Percentiles rank a stretch among this genome's conserved stretches.
Evolutionary conservation across 2,329 filamentous ascomycete genomes (phyloP).

Genomic region (Trichoderma cornu-damae): DNA sequence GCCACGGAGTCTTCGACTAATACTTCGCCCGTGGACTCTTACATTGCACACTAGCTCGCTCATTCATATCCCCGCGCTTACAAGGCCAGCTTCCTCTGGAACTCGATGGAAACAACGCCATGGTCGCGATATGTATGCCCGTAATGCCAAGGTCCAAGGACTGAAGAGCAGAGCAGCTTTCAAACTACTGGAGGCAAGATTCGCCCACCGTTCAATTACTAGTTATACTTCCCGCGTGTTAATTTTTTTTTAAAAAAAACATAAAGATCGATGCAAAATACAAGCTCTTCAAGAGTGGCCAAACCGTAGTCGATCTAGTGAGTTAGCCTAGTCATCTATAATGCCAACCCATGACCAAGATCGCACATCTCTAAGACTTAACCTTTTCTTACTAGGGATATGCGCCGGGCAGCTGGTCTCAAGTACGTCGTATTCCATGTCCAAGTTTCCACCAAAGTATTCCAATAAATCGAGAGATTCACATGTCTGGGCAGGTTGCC

Average conservation of each 20-base stretch:
- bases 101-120: constrained; percentile 82
- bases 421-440: constrained; percentile 40
- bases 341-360: too few relatives aligned
- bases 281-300: constrained; percentile 68
- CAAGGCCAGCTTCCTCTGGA: constrained; percentile 48
- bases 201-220: not conserved
- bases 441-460: not conserved
- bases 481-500: constrained; percentile 58
- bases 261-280: constrained; percentile 65
- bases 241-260: too few relatives aligned
- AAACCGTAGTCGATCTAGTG: constrained; percentile 88
- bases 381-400: constrained; percentile 55
- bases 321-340: constrained; percentile 23
- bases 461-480: not conserved
- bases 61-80: not conserved
- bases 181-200: constrained; percentile 76
- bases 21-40: not conserved
- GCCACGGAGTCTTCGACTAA: not conserved
- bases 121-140: constrained; percentile 63
- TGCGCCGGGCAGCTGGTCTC: constrained; percentile 69
- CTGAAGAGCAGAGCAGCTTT: constrained; percentile 90
- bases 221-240: not conserved
- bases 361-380: not conserved
- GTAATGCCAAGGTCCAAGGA: constrained; percentile 69
- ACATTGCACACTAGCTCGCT: not conserved